Evolutionary conservation across 768 basidiomycete species (phyloP).

Genomic region (Phylloporus sp.): DNA sequence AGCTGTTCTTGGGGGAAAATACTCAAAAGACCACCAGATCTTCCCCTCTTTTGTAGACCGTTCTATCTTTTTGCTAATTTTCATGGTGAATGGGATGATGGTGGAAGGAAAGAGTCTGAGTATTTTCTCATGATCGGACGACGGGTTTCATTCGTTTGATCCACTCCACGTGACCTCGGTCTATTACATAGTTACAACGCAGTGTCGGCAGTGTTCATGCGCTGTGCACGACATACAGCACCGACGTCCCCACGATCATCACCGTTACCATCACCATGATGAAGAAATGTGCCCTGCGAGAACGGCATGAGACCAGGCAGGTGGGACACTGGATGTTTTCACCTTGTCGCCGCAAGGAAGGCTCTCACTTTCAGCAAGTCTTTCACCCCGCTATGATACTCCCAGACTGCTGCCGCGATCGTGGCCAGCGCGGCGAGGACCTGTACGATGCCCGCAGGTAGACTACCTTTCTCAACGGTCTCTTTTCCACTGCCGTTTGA

Average conservation of each 20-base stretch:
- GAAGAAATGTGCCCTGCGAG: constrained; percentile 45
- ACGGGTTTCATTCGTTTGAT: constrained; percentile 4
- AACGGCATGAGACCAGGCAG: constrained; percentile 2
- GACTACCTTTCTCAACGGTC: constrained; percentile 26
- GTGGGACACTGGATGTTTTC: constrained; percentile 24
- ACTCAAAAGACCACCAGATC: constrained; percentile 98
- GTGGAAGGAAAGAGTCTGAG: constrained; percentile 20
- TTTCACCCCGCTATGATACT: constrained; percentile 56
- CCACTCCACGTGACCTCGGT: constrained; percentile 18
- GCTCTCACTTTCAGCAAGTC: constrained; percentile 57
- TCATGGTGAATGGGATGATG: constrained; percentile 50
- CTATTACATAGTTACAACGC: neutral
- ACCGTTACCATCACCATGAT: constrained; percentile 48
- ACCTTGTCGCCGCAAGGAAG: constrained; percentile 58
- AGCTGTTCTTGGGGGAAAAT: constrained; percentile 93
- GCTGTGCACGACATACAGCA: constrained; percentile 43
- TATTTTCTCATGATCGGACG: constrained; percentile 23
- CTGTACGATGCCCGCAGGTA: constrained; percentile 53
- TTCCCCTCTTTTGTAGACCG: constrained; percentile 81
- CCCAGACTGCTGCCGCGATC: constrained; percentile 59
- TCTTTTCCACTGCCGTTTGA: constrained; percentile 17
- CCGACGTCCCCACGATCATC: constrained; percentile 49
- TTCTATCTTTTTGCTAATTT: constrained; percentile 91
- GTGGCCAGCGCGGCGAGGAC: constrained; percentile 50
- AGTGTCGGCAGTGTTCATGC: constrained; percentile 4